Base-by-base conservation (phyloP, 2,329 filamentous ascomycete species). In the Colletotrichum kahawae region DNA sequence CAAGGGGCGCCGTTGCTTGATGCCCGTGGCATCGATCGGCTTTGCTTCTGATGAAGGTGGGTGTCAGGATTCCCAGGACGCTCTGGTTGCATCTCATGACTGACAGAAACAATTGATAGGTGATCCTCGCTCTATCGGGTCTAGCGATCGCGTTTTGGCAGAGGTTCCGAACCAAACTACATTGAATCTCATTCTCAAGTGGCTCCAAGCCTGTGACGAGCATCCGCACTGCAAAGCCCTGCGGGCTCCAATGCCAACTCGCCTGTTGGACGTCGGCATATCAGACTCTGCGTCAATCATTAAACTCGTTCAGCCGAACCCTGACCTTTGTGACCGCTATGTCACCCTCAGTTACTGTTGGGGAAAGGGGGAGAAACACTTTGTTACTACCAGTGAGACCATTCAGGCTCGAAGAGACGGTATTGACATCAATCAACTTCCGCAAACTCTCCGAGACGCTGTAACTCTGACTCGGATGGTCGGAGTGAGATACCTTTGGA, bases 401-500 rank as follows among this genome's bases (percentile, higher is more conserved):
- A 57, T 75, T 4, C 69, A 68, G 8, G 56, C 63, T 34, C 63
- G 59, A 12, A 59, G 51, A 21, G 10, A 64, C 4, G 73, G 73
- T 4, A 48, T 75, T 21, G 24, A 54, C 2, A 7, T 68, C 8
- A 10, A 51, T 4, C 7, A 13, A 4, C 63, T 82, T 7, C 78
- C 81, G 18, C 67, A 70, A 31, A 79, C 79, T 8, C 51, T 82
- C 16, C 76, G 71, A 63, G 81, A 83, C 64, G 80, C 80, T 10
- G 75, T 82, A 4, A 43, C 48, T 4, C 12, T 82, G 34, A 78
- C 79, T 10, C 77, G 72, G 9, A 73, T 56, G 18, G 77, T 83
- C 4, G 78, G 77, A 2, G 51, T 82, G 1, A 36, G 62, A 7
- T 82, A 81, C 64, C 65, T 83, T 2, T 83, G 82, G 82, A 78